Base-by-base conservation (phyloP, 805 yeast genomes). In the Tetrapisispora iriomotensis region DNA sequence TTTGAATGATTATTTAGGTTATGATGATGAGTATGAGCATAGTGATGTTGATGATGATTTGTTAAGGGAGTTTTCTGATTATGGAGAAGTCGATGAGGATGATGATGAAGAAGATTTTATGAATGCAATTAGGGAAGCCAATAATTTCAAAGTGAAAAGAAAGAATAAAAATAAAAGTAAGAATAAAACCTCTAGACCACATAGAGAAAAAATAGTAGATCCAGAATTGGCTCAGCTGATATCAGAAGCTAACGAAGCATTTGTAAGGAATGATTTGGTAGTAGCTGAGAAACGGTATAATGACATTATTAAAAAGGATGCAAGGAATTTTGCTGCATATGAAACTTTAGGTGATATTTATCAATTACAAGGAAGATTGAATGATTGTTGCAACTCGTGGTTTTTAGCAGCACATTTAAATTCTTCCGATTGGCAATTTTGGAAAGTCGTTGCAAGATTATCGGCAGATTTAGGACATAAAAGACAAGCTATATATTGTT, bases 271-370 rank as follows among this genome's bases (percentile, higher is more conserved):
- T 36, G 80, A 82, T 49, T 68, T 73, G 15, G 73, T 70, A 23
- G 67, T 63, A 1, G 90, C 94, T 0, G 71, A 74, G 47, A 62
- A 71, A 37, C 54, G 71, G 36, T 88, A 72, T 59, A 64, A 68
- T 47, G 84, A 75, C 44, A 94, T 86, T 10, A 78, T 90, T 43
- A 77, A 79, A 49, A 68, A 77, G 39, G 95, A 87, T 53, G 79
- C 84, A 12, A 74, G 74, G 47, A 82, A 83, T 55, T 80, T 75
- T 57, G 76, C 82, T 33, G 96, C 96, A 0, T 88, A 88, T 66
- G 80, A 82, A 51, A 82, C 94, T 0, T 62, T 87, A 33, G 96
- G 96, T 34, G 95, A 84, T 52, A 82, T 90, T 34, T 80, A 82
- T 47, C 70, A 75, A 40, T 65, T 72, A 38, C 79, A 77, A 44